Conservation (phyloP, 306 rosid species). For the Dryas octopetala region DNA sequence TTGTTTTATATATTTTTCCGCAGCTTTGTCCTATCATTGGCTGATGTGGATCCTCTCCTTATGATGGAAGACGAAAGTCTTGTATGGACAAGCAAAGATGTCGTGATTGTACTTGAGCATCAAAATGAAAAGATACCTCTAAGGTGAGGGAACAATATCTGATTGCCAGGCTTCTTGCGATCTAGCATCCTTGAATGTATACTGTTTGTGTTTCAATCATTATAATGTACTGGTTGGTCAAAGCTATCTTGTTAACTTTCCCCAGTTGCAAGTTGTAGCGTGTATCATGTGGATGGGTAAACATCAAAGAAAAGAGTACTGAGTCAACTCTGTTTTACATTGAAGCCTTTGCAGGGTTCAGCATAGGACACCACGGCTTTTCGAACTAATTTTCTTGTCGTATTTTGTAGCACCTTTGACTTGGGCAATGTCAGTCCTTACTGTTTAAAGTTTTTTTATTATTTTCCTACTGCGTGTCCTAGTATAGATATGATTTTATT, state of each 20-base stretch:
- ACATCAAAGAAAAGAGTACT: background rate
- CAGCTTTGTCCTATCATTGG: slow-evolving; percentile 92
- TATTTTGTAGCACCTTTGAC: slow-evolving; percentile 18
- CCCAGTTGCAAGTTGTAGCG: background rate
- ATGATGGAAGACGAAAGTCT: slow-evolving; percentile 96
- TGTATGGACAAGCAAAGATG: slow-evolving; percentile 93
- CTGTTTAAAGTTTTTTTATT: no score
- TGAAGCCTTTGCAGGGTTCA: background rate
- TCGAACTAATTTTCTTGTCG: background rate
- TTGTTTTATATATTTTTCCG: slow-evolving; percentile 21
- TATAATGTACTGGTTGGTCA: background rate
- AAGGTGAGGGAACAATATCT: slow-evolving; percentile 59
- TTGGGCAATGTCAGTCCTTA: background rate
- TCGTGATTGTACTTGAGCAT: slow-evolving; percentile 94
- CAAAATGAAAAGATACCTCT: slow-evolving; percentile 80
- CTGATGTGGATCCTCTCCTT: slow-evolving; percentile 87
- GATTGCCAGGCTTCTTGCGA: background rate
- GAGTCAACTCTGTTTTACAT: background rate
- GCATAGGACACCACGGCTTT: background rate
- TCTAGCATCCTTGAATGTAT: background rate
- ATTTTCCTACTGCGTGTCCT: no score
- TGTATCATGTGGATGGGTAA: slow-evolving; percentile 4
- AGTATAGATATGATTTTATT: background rate
- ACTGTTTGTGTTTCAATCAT: background rate
- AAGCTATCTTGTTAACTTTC: background rate